Evolutionary conservation across 805 yeast species (phyloP), one percentile per base, ranked within the genome.

Genomic region (Cyberlindnera mycetangii): DNA sequence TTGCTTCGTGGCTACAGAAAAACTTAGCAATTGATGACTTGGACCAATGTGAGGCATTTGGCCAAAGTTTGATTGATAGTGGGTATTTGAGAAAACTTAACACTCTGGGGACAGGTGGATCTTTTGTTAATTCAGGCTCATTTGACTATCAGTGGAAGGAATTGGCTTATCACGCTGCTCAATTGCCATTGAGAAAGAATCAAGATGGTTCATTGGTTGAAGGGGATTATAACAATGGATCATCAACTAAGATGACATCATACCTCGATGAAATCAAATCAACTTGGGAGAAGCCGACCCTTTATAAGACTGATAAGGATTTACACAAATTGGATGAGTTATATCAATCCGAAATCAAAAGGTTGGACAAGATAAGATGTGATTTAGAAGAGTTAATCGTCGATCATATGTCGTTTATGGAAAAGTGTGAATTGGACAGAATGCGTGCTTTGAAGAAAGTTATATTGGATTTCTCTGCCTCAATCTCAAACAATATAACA

Each of bases 71-170:
- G 45, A 64, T 86, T 19, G 65, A 72, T 34, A 61, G 72, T 40
- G 90, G 88, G 0, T 83, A 75, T 50, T 60, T 87, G 28, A 72
- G 81, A 50, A 65, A 65, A 50, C 60, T 70, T 25, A 68, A 76
- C 21, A 70, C 81, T 28, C 69, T 81, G 25, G 79, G 85, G 37
- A 92, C 81, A 27, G 79, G 79, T 37, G 90, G 92, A 12, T 76
- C 78, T 41, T 88, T 88, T 63, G 88, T 83, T 42, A 87, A 85
- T 61, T 79, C 89, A 17, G 78, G 89, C 3, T 83, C 80, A 44
- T 79, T 83, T 61, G 73, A 69, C 55, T 88, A 87, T 58, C 96
- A 87, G 64, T 89, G 96, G 96, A 82, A 79, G 49, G 81, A 81
- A 4, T 64, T 72, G 47, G 85, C 86, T 1, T 85, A 76, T 58